phyloP scores from a whole-genome alignment of 1,284 basidiomycete genomes.

The Gymnopus androsaceus region DNA sequence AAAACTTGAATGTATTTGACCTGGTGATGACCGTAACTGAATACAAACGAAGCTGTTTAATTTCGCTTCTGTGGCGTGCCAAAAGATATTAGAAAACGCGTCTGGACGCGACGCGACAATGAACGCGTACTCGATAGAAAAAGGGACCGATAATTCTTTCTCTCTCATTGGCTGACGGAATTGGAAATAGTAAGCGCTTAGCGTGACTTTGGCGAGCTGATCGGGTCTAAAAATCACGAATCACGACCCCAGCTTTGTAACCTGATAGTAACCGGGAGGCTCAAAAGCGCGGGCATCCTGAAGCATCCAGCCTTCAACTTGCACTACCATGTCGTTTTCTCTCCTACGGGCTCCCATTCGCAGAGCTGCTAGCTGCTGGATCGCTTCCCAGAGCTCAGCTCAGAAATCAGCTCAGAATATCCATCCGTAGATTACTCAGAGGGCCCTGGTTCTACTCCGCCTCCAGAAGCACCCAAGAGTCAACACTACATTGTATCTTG shows the following conservation, averaged over 20 bases:
- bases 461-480: slow-evolving; percentile 34
- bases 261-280: neutral
- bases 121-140: neutral
- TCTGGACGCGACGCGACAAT: slow-evolving; percentile 9
- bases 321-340: slow-evolving; percentile 48
- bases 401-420: slow-evolving; percentile 29
- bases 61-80: neutral
- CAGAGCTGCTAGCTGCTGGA: slow-evolving; percentile 39
- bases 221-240: no score
- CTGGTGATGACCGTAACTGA: no score
- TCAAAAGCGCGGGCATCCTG: neutral
- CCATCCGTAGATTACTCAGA: slow-evolving; percentile 59
- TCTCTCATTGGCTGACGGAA: neutral
- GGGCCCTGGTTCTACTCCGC: slow-evolving; percentile 61
- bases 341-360: slow-evolving; percentile 49
- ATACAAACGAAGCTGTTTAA: neutral
- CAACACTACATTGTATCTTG: slow-evolving; percentile 58
- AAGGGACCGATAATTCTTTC: neutral
- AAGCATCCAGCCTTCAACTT: neutral
- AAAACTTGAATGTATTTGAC: no score
- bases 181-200: no score
- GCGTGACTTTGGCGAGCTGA: no score
- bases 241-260: no score
- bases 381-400: slow-evolving; percentile 30
- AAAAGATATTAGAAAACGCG: neutral